A percentile compares a stretch with the other conserved stretches of the same genome.
These are phyloP conservation scores for Phylloporus arenicola DNA, from an alignment of 768 basidiomycete species.

Conservation along the genomic window DNA sequence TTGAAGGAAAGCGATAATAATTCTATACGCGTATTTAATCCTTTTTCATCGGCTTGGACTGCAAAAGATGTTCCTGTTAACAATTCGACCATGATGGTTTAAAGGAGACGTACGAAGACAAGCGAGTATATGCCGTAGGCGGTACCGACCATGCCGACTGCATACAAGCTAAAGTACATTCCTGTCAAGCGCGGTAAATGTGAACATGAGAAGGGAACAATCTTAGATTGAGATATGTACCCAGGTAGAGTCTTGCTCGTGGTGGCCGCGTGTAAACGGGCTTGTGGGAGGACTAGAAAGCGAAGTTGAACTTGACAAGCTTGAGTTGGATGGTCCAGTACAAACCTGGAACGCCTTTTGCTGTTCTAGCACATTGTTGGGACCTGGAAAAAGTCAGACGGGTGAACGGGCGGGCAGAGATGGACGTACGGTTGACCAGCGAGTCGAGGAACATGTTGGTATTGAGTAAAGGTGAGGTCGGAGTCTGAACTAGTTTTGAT, in stretches of 20 bases:
- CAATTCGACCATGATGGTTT: not conserved
- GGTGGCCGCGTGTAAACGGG: conserved; percentile 59
- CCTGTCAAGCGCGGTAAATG: conserved; percentile 34
- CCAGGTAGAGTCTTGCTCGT: conserved; percentile 57
- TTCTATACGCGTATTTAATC: conserved; percentile 19
- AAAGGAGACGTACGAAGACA: conserved; percentile 34
- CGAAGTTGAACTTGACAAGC: conserved; percentile 7
- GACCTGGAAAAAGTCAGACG: conserved; percentile 36
- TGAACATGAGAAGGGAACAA: not conserved
- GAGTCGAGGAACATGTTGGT: conserved; percentile 47
- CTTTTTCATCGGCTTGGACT: conserved; percentile 30
- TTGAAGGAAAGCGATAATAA: conserved; percentile 6
- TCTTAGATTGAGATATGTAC: conserved; percentile 29
- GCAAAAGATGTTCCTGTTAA: not conserved
- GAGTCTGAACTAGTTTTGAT: conserved; percentile 32
- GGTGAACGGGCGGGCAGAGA: not conserved
- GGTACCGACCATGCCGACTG: conserved; percentile 50
- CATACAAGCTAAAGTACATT: conserved; percentile 48
- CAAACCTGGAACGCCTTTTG: conserved; percentile 65
- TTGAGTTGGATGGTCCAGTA: not conserved
- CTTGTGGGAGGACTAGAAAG: conserved; percentile 34
- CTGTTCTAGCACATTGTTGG: conserved; percentile 59
- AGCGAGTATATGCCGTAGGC: conserved; percentile 47
- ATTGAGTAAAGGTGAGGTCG: conserved; percentile 7
- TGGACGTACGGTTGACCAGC: conserved; percentile 58